phyloP scores from a whole-genome alignment of 2,329 filamentous ascomycete genomes.

The Mycocentrospora acerina region DNA sequence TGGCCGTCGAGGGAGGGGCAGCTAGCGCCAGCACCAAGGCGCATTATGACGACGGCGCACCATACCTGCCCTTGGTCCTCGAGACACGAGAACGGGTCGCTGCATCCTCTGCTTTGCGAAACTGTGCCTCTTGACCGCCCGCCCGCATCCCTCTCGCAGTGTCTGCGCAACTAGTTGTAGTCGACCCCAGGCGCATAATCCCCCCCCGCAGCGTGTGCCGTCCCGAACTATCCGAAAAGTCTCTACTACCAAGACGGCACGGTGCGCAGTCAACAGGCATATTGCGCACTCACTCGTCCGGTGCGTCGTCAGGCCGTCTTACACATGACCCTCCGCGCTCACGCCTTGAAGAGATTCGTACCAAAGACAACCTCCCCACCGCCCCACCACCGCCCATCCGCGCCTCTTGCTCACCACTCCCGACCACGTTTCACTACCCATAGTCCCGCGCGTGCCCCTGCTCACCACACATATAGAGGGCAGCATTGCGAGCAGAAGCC shows the following conservation, averaged over 20 bases:
- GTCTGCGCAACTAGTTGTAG: constrained; percentile 3
- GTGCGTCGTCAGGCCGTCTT: neutral
- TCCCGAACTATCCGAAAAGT: no score
- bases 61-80: no score
- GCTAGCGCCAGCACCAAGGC: neutral
- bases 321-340: constrained; percentile 10
- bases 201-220: no score
- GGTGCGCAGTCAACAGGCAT: neutral
- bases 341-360: constrained; percentile 8
- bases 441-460: no score
- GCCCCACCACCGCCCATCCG: no score
- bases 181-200: constrained; percentile 6
- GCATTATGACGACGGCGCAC: neutral
- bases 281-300: constrained; percentile 3
- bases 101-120: neutral
- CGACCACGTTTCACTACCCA: no score
- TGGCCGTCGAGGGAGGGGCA: neutral
- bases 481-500: no score
- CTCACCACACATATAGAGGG: no score
- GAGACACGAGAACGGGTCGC: neutral
- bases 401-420: no score
- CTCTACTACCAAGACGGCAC: no score
- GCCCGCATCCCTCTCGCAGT: constrained; percentile 2
- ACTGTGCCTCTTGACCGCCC: neutral
- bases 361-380: no score